phyloP scores from a whole-genome alignment of 805 yeast species.

The Saccharomycopsis babjevae region DNA sequence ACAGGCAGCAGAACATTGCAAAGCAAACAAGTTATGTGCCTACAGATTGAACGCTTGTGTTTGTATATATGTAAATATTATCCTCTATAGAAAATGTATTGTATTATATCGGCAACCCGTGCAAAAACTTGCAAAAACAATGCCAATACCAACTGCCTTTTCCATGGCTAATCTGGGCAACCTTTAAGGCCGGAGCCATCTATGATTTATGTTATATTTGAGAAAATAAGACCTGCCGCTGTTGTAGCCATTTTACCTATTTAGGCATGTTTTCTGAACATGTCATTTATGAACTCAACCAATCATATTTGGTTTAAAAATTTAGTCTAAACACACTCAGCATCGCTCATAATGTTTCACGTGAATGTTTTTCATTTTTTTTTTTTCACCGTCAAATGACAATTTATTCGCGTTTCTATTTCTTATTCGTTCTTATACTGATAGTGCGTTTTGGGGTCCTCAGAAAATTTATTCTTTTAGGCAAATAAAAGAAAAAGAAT shows the following conservation, averaged over 20 bases:
- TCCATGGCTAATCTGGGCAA: too few species aligned
- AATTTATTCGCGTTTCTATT: not conserved
- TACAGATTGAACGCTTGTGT: not conserved
- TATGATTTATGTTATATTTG: too few species aligned
- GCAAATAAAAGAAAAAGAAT: not conserved
- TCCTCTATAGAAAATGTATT: not conserved
- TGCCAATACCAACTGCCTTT: too few species aligned
- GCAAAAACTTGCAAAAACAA: not conserved
- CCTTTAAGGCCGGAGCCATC: too few species aligned
- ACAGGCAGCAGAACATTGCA: too few species aligned
- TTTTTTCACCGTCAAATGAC: not conserved
- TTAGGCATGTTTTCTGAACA: not conserved
- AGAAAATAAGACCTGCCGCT: too few species aligned
- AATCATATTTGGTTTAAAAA: not conserved
- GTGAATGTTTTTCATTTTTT: not conserved
- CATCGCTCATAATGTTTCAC: not conserved
- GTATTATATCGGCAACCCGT: not conserved
- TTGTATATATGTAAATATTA: not conserved
- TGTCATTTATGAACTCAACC: not conserved
- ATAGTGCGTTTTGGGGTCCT: not conserved
- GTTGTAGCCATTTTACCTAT: not conserved
- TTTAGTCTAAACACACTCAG: not conserved
- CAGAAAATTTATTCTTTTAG: not conserved
- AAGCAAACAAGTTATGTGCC: not conserved
- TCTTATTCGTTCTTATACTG: not conserved